Base-by-base conservation (phyloP, 2,329 filamentous ascomycete genomes). In the Talaromyces sp. region DNA sequence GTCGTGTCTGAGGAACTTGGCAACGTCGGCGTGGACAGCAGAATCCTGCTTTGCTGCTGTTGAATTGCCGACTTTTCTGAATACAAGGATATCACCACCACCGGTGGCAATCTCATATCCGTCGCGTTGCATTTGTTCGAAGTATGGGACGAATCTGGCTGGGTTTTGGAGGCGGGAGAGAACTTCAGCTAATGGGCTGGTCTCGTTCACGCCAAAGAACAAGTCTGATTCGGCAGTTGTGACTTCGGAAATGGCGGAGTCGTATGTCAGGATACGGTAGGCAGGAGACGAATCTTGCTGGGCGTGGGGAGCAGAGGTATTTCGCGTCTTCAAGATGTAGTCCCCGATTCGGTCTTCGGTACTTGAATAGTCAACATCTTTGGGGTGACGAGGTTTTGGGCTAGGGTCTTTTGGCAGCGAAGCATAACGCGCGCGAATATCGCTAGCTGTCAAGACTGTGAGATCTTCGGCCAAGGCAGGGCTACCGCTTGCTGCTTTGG, bases 41-140 rank as follows among this genome's bases (percentile, higher is more conserved):
- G 40, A 17, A 14, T 48, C 47, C 40, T 56, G 43, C 22, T 60
- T 32, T 45, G 30, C 17, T 6, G 47, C 20, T 14, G 33, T 10
- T 10, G n/a, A 16, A 2, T 49, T 39, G 27, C 41, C 41, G 3
- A 49, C 35, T n/a, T 65, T 70, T 41, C 57, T 66, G 51, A 76
- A 75, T 7, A 76, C 66, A 33, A 77, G 65, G n/a, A 76, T 68
- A 52, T 77, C 68, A 9, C 69, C 70, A 13, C 70, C 69, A 1
- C 75, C 75, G 4, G 71, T 73, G 10, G 71, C 69, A 33, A 78
- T 70, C 14, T 75, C 72, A 47, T 75, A 78, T 3, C 75, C 76
- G 33, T 73, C 67, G 22, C 60, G 48, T 47, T 71, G 63, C 64
- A 78, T 69, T 24, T 64, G 54, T 4, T 64, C 62, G 33, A 77